Evolutionary conservation across 495 filamentous ascomycete species (phyloP), one percentile per base, ranked within the genome.

Genomic region (Neurospora tetrasperma): DNA sequence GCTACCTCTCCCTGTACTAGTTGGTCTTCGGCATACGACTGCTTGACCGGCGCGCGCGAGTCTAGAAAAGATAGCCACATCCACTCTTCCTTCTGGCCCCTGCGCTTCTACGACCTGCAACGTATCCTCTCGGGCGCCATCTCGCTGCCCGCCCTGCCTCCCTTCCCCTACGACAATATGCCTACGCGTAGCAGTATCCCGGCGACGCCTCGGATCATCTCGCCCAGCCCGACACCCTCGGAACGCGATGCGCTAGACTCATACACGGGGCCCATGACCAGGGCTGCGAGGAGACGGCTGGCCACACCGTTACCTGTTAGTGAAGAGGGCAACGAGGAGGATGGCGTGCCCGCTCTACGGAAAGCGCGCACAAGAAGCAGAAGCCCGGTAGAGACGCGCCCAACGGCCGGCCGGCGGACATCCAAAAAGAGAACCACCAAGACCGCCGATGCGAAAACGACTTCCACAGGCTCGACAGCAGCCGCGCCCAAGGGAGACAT

Each of bases 201-300:
- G 70, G 85, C 87, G 70, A 90, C 88, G 72, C 91, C 91, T 74
- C 88, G 90, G 75, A 88, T 93, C 75, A 92, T 90, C 73, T 91
- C 90, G 35, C 91, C 91, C 20, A 89, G 89, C 27, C 90, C 90
- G 71, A 87, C 90, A 2, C 85, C 89, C 16, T 89, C 89, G 71
- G 89, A 91, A 69, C 77, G 75, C 40, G 82, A 82, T 62, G 82
- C 76, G 77, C 84, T 66, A 76, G 81, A 76, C 18, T 44, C 42
- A 31, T 91, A 91, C 79, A 83, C 83, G 72, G 89, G 85, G 23
- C 91, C 91, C 12, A 82, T 87, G 46, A 92, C 89, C 46, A 85
- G 91, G 72, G 86, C 89, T 71, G 85, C 87, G 41, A 86, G 88
- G 77, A 85, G 83, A 75, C 83, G 84, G 44, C 81, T 78, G 9